Percentiles rank a stretch among this genome's conserved stretches.
These are phyloP conservation scores for Aspergillus diversus DNA, from an alignment of 495 filamentous ascomycete species.

Conservation along the genomic window DNA sequence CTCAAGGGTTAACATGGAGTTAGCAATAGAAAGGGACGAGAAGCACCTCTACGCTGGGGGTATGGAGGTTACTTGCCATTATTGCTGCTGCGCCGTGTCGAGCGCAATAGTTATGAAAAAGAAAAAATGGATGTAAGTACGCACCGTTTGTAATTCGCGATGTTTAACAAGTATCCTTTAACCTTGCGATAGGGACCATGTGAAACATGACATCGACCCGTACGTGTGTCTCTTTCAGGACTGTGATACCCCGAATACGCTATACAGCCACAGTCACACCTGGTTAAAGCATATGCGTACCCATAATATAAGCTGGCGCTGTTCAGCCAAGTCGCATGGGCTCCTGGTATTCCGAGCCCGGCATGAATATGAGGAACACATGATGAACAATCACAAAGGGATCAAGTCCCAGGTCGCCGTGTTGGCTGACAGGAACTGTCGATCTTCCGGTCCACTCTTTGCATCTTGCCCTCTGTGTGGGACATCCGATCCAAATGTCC, in stretches of 20 bases:
- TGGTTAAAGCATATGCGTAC: slow-evolving; percentile 19
- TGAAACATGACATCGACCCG: slow-evolving; percentile 18
- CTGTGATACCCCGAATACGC: slow-evolving; percentile 7
- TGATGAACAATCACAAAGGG: slow-evolving; percentile 10
- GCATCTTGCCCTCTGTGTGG: slow-evolving; percentile 17
- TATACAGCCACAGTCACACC: slow-evolving; percentile 17
- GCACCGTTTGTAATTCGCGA: neutral
- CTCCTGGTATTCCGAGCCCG: slow-evolving; percentile 6
- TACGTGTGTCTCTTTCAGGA: slow-evolving; percentile 17
- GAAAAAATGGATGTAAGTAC: slow-evolving; percentile 17
- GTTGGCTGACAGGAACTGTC: slow-evolving; percentile 6
- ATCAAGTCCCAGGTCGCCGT: slow-evolving; percentile 4
- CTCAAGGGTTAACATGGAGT: neutral
- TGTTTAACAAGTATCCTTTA: neutral
- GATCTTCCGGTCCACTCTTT: slow-evolving; percentile 14
- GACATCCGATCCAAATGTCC: too few species aligned
- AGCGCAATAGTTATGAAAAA: slow-evolving; percentile 7
- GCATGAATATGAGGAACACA: slow-evolving; percentile 11
- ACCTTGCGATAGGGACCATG: slow-evolving; percentile 11
- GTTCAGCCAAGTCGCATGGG: slow-evolving; percentile 13
- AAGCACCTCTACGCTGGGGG: neutral
- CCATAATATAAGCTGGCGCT: slow-evolving; percentile 12
- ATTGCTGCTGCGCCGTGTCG: slow-evolving; percentile 17
- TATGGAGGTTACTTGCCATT: slow-evolving; percentile 20
- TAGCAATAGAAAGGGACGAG: too few species aligned